phyloP scores from a whole-genome alignment of 2,329 filamentous ascomycete genomes.

The Pseudomassariella vexata region DNA sequence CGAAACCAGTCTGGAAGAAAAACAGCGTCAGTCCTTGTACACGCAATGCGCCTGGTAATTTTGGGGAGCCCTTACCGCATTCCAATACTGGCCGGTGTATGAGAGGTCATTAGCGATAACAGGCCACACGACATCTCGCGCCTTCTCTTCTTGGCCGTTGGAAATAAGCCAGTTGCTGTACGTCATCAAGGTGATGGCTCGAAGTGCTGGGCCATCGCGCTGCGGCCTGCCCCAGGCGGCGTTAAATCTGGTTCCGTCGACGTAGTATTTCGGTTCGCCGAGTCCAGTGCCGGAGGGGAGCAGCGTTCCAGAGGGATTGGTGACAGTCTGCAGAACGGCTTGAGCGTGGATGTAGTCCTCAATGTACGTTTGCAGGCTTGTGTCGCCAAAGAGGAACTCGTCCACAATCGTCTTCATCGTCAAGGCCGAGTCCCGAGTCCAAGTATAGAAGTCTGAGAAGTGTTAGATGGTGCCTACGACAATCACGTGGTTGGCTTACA shows the following conservation, averaged over 20 bases:
- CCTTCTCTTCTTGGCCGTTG: conserved; percentile 33
- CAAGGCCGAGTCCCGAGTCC: conserved; percentile 50
- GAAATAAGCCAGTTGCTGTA: conserved; percentile 47
- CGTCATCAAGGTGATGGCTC: conserved; percentile 48
- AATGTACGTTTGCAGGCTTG: conserved; percentile 36
- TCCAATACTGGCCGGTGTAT: conserved; percentile 48
- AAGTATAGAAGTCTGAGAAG: conserved; percentile 48
- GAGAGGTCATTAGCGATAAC: conserved; percentile 51
- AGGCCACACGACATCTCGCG: conserved; percentile 43
- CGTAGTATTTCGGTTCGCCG: conserved; percentile 51
- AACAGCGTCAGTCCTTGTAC: too few relatives aligned
- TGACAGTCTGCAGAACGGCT: conserved; percentile 43
- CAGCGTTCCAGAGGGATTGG: conserved; percentile 44
- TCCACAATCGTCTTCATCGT: conserved; percentile 47
- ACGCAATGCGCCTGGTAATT: too few relatives aligned
- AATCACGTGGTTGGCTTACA: conserved; percentile 31
- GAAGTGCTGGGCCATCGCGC: conserved; percentile 53
- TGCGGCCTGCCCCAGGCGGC: conserved; percentile 54
- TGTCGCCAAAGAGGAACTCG: conserved; percentile 41
- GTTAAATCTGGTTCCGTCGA: conserved; percentile 42
- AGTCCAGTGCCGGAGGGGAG: conserved; percentile 40
- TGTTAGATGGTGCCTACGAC: conserved; percentile 3
- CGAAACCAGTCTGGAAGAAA: conserved; percentile 52
- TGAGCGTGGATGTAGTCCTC: conserved; percentile 48
- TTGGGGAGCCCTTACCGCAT: conserved; percentile 5